Base-by-base conservation (phyloP, 805 yeast genomes). In the Saccharomycopsis sp. region DNA sequence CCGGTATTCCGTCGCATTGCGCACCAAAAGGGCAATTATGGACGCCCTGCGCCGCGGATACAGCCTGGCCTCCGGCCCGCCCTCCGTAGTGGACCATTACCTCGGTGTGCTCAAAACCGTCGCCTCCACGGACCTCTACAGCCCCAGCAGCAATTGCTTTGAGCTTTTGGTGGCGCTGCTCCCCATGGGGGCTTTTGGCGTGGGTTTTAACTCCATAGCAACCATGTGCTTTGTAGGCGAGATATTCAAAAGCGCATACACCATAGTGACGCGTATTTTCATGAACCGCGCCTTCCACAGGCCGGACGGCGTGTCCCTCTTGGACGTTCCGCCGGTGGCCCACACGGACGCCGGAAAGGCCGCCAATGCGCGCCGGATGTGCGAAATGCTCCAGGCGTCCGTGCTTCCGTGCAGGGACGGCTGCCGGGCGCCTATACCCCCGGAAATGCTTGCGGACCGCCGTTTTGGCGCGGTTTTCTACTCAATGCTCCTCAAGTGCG, bases 401-500 rank as follows among this genome's bases (percentile, higher is more conserved):
- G 48, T 18, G 18, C 21, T 44, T 16, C 12, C 37, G 12, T 7
- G 12, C 37, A 29, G 37, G 5, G 12, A 29, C 5, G 37, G 37
- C 37, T 5, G 37, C 12, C 8, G 16, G 16, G 7, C 21, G 12
- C 18, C 18, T 44, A 44, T 44, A 5, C 37, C 37, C 37, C 12
- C 37, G 37, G 21, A 18, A 12, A 12, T 44, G 16, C 5, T 18
- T 20, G 7, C 8, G 4, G 12, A 44, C 48, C 8, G 48, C 8
- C 60, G 52, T 9, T 71, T 76, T 57, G 75, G 81, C 0, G 56
- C 66, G 34, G 72, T 79, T 1, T 61, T 84, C 2, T 82, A 75
- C 64, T 73, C 84, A 0, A 75, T 86, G 80, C 51, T 84, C 20
- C 67, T 78, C n/a, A 82, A 80, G 64, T 69, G 83, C 1, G 67